Conservation (phyloP, 495 filamentous ascomycete genomes). For the Trichoderma erinaceum region DNA sequence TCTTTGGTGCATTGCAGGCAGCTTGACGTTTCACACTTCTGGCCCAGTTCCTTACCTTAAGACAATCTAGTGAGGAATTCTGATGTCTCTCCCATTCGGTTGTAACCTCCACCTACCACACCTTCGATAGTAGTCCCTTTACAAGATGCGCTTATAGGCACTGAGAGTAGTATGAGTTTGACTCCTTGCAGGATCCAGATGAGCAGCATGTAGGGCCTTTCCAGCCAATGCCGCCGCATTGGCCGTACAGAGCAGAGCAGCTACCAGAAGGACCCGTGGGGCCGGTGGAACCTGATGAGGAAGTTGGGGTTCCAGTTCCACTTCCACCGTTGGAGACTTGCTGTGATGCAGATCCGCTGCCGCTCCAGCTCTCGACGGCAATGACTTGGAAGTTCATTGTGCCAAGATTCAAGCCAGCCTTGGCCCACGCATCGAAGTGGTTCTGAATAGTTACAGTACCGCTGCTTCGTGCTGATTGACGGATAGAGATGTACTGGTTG, state of each 20-base stretch:
- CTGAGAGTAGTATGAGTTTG: conserved; percentile 24
- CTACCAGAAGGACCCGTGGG: background rate
- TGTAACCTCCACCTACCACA: no score
- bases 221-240: conserved; percentile 22
- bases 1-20: no score
- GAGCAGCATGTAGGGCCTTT: conserved; percentile 19
- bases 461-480: conserved; percentile 39
- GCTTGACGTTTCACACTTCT: no score
- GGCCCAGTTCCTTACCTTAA: no score
- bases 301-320: conserved; percentile 4
- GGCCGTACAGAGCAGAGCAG: conserved; percentile 20
- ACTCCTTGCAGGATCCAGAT: conserved; percentile 19
- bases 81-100: no score
- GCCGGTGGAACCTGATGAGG: background rate
- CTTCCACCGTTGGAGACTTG: conserved; percentile 25
- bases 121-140: no score
- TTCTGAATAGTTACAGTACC: conserved; percentile 46
- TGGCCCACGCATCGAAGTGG: conserved; percentile 60
- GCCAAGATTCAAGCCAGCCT: conserved; percentile 44
- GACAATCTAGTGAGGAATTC: no score
- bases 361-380: conserved; percentile 33
- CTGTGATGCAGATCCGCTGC: conserved; percentile 34
- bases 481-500: conserved; percentile 52
- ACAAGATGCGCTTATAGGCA: conserved; percentile 10
- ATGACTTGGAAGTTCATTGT: conserved; percentile 49